Base-by-base conservation (phyloP, 805 yeast species). In the Komagataella populi region DNA sequence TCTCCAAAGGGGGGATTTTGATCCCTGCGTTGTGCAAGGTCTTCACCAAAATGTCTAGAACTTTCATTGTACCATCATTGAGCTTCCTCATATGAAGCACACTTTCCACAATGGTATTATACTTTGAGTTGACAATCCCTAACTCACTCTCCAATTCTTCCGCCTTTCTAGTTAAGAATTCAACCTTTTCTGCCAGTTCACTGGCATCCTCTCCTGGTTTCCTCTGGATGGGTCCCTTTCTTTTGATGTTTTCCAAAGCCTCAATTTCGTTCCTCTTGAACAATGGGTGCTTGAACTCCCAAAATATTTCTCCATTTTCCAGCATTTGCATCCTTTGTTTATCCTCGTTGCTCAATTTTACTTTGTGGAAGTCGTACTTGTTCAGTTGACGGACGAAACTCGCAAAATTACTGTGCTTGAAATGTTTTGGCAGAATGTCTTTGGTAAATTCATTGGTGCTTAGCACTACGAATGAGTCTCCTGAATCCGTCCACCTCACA, bases 361-460 rank as follows among this genome's bases (percentile, higher is more conserved):
- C 95, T 69, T 93, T 93, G 72, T 93, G 99, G 71, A 93, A 93
- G 67, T 91, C 99, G 63, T 93, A 93, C 67, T 93, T 93, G 73
- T 93, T 93, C 60, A 93, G 73, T 64, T 93, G 99, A 48, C 99
- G 78, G 18, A 91, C 98, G 70, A 91, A 91, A 58, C 90, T 80
- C 44, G 98, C 91, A 69, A 91, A 93, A 69, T 93, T 93, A 53
- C 88, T 80, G 67, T 93, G 99, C 61, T 90, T 91, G 72, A 93
- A 93, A 67, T 91, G 96, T 50, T 82, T 79, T 14, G 98, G 98
- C 49, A 93, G 74, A 12, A 93, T 85, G 50, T 83, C 84, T 56
- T 84, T 84, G 43, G 97, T 87, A 67, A 90, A 90, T 58, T 85
- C 95, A 62, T 85, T 87, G 12, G 96, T 87, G 67, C 93, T 95